Conservation (phyloP, 2,329 filamentous ascomycete genomes). For the Sporothrix euskadiensis region DNA sequence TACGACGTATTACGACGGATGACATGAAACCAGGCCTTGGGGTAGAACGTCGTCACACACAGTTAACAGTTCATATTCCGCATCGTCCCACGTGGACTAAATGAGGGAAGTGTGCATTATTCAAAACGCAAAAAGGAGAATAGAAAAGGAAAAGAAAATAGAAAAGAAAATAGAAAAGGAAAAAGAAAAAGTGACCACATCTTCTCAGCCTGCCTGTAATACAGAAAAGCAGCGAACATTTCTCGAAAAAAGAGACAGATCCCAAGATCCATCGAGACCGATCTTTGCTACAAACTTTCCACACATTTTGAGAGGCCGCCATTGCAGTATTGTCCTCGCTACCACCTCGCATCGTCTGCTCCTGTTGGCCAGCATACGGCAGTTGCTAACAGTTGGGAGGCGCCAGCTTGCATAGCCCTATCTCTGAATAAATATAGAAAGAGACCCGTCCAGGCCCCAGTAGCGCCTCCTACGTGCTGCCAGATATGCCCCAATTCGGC, state of each 20-base stretch:
- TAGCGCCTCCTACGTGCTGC: not conserved
- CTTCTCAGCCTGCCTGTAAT: no score
- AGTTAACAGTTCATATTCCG: not conserved
- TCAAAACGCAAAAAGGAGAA: not conserved
- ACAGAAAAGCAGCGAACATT: not conserved
- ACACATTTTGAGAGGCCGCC: not conserved
- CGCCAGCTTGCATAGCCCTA: not conserved
- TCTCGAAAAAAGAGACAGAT: no score
- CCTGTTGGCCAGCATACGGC: slow-evolving; percentile 9
- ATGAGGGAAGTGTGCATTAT: not conserved
- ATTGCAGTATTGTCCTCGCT: not conserved
- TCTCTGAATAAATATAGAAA: not conserved
- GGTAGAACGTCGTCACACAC: not conserved
- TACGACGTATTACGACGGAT: not conserved
- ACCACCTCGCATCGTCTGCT: not conserved
- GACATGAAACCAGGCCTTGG: not conserved
- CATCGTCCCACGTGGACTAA: not conserved
- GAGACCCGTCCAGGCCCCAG: not conserved
- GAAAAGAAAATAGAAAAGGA: not conserved
- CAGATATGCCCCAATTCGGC: slow-evolving; percentile 5
- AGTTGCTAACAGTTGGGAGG: not conserved
- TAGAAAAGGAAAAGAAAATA: not conserved
- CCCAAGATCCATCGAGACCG: no score
- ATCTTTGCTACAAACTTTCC: not conserved
- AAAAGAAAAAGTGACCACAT: not conserved